Evolutionary conservation across 2,329 filamentous ascomycete species (phyloP), one percentile per base, ranked within the genome.

Genomic region (Tolypocladium inflatum): DNA sequence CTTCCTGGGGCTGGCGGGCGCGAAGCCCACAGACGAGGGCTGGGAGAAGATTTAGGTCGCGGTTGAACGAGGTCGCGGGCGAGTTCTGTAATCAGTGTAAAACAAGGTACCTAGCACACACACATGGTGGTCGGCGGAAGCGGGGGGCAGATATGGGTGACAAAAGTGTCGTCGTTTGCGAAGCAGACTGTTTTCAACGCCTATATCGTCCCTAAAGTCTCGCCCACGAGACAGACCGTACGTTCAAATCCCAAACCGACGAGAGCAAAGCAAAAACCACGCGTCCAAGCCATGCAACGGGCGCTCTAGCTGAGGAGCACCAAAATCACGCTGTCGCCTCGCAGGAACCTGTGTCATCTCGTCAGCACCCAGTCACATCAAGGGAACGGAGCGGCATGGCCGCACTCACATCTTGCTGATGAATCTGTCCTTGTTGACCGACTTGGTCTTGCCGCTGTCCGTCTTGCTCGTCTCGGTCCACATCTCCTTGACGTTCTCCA

Each of bases 401-500:
- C 13, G 48, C 15, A 82, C 86, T 65, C 73, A 92, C 92, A 97
- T 93, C 80, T 97, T 97, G 82, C 90, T 96, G 69, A 97, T 94
- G 75, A 97, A 97, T 48, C 94, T 82, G 75, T 99, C 94, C 84
- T 97, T 97, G 79, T 99, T 99, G 62, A 97, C 90, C 51, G 55
- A 55, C 55, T 57, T 57, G 89, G 86, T 68, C 88, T 81, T 58
- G 92, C 92, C 77, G 91, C 92, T 80, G 93, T 94, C 64, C 93
- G 54, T 57, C 53, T 55, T 60, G 45, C n/a, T 55, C 58, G 89
- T 94, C 78, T 99, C 94, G 11, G 92, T 97, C 94, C 94, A 99
- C 93, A 99, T 97, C 78, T 99, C 94, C 81, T 77, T 76, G 51
- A 95, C 91, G 66, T 96, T 96, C 80, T 96, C 91, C 54, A 97